Conservation (phyloP, 305 asterid genomes). For the Solanum chacoense region DNA sequence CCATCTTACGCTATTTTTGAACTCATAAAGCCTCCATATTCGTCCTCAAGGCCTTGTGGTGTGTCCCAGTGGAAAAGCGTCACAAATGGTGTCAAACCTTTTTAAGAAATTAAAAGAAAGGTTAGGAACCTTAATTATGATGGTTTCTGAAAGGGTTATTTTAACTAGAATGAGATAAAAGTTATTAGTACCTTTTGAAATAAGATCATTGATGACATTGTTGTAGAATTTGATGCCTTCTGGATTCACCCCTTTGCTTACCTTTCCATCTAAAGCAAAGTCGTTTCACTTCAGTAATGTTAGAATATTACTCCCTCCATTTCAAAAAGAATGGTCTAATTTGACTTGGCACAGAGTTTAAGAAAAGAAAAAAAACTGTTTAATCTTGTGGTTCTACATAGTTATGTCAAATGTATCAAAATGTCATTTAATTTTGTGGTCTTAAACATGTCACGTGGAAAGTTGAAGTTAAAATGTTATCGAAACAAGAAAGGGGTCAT, state of each 20-base stretch:
- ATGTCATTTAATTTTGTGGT: no score
- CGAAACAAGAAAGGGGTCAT: no score
- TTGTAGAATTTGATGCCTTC: constrained; percentile 20
- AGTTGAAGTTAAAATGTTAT: not conserved
- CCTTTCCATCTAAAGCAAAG: constrained; percentile 12
- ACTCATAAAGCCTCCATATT: constrained; percentile 39
- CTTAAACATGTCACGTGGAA: no score
- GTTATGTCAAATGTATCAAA: no score
- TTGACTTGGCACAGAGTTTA: no score
- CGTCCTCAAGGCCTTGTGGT: constrained; percentile 54
- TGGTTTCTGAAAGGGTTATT: not conserved
- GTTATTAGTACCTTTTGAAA: constrained; percentile 7
- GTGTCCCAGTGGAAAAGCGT: constrained; percentile 56
- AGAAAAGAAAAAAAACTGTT: no score
- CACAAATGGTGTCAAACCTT: constrained; percentile 48
- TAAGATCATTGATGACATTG: constrained; percentile 13
- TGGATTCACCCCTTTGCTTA: constrained; percentile 12
- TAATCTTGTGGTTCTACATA: no score
- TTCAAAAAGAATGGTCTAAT: no score
- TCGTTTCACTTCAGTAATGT: not conserved
- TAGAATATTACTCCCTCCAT: no score
- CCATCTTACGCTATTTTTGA: constrained; percentile 6
- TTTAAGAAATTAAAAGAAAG: not conserved
- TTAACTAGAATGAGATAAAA: not conserved
- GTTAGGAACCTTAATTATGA: not conserved